phyloP scores from a whole-genome alignment of 2,329 filamentous ascomycete genomes.

The Fusarium brevicatenulatum region DNA sequence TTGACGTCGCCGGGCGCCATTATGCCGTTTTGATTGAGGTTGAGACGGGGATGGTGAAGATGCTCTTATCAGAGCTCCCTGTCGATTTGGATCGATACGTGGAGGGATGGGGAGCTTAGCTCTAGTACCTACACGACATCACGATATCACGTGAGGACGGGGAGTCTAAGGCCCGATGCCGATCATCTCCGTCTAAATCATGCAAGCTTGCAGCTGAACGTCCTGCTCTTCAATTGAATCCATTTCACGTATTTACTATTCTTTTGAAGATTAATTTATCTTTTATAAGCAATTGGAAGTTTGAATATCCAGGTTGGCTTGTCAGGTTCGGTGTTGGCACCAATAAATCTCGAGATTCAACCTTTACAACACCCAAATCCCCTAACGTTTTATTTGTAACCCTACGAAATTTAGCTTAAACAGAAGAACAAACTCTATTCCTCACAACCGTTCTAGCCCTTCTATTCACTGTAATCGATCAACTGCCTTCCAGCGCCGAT shows the following conservation, averaged over 20 bases:
- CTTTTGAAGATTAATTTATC: accelerated
- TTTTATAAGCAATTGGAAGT: no score
- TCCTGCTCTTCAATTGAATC: background rate
- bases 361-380: background rate
- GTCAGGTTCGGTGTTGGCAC: background rate
- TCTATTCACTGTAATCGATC: background rate
- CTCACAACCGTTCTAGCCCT: background rate
- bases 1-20: slow-evolving; percentile 41
- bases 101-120: slow-evolving; percentile 26
- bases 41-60: slow-evolving; percentile 19
- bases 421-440: background rate
- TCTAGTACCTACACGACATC: slow-evolving; percentile 46
- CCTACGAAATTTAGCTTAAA: background rate
- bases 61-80: slow-evolving; percentile 25
- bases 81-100: slow-evolving; percentile 4
- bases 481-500: background rate
- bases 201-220: background rate
- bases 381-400: background rate
- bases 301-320: accelerated
- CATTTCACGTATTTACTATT: background rate
- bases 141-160: slow-evolving; percentile 44
- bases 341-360: background rate
- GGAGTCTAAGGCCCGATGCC: slow-evolving; percentile 28
- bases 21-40: slow-evolving; percentile 17
- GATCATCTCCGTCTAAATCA: background rate